phyloP scores from a whole-genome alignment of 2,329 filamentous ascomycete genomes.

The Trichophyton verrucosum region DNA sequence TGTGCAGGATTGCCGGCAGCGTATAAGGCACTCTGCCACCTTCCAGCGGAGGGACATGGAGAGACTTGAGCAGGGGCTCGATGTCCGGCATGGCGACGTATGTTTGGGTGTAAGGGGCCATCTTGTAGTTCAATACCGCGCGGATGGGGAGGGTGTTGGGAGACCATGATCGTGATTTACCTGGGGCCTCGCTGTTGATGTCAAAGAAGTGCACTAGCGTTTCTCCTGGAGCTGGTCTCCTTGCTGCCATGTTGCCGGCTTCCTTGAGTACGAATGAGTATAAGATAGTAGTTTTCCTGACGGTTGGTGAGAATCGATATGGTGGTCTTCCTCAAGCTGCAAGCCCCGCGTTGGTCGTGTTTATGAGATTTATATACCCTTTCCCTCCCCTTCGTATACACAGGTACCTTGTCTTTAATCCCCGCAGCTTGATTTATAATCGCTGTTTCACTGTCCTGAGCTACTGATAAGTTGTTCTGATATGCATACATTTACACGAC shows the following conservation, averaged over 20 bases:
- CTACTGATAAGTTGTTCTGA: too few relatives aligned
- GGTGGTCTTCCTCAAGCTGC: background rate
- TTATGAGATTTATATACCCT: background rate
- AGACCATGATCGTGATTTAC: conserved; percentile 16
- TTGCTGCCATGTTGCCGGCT: background rate
- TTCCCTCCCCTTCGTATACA: background rate
- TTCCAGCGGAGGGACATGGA: conserved; percentile 8
- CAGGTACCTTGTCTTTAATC: background rate
- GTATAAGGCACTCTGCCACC: conserved; percentile 20
- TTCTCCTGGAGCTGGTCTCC: background rate
- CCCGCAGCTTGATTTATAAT: background rate
- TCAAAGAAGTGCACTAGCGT: conserved; percentile 13
- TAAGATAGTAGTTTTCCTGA: too few relatives aligned
- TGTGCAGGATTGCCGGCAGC: conserved; percentile 29
- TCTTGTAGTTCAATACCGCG: conserved; percentile 32
- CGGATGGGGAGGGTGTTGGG: conserved; percentile 31
- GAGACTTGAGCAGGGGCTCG: conserved; percentile 24
- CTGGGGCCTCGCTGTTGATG: conserved; percentile 9
- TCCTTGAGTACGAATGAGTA: too few relatives aligned
- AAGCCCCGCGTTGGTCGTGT: background rate
- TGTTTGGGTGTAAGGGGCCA: conserved; percentile 29
- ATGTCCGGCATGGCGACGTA: conserved; percentile 33
- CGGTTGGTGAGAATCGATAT: background rate
- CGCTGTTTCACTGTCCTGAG: background rate
- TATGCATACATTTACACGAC: too few relatives aligned